These are phyloP conservation scores for Phytophthora pini DNA, from an alignment of 352 stramenopile genomes.

Conservation along the genomic window DNA sequence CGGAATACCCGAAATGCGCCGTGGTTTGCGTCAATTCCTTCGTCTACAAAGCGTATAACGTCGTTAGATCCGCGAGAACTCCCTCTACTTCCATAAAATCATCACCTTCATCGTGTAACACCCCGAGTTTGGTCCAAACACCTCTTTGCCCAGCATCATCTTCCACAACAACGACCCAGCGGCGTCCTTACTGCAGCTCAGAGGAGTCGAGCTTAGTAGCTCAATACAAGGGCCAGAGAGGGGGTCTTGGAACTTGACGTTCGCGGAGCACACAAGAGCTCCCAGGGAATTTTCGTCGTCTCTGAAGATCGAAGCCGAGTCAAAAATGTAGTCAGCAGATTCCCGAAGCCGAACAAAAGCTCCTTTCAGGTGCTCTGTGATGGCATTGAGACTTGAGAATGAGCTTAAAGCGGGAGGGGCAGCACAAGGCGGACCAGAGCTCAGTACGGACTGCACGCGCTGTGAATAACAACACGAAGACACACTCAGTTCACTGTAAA, in stretches of 20 bases:
- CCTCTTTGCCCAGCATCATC: slow-evolving; percentile 23
- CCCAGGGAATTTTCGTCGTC: slow-evolving; percentile 3
- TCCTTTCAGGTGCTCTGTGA: slow-evolving; percentile 8
- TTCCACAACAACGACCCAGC: slow-evolving; percentile 19
- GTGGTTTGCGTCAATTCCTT: slow-evolving; percentile 14
- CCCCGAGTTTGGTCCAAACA: slow-evolving; percentile 17
- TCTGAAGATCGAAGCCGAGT: slow-evolving; percentile 7
- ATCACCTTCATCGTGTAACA: slow-evolving; percentile 26
- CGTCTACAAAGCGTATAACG: slow-evolving; percentile 2
- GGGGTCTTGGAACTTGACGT: slow-evolving; percentile 15
- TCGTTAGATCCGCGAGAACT: not conserved
- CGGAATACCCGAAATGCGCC: slow-evolving; percentile 16
- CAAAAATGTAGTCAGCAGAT: slow-evolving; percentile 10
- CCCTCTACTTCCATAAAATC: not conserved
- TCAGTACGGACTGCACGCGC: slow-evolving; percentile 8
- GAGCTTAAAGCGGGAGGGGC: not conserved
- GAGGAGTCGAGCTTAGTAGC: slow-evolving; percentile 15
- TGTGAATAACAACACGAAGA: not conserved
- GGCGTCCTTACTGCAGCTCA: slow-evolving; percentile 4
- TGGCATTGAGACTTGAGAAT: not conserved
- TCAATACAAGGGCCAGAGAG: slow-evolving; percentile 22
- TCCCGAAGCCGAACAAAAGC: slow-evolving; percentile 1
- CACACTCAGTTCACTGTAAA: not conserved
- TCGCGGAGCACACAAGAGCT: slow-evolving; percentile 1
- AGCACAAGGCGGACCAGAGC: not conserved